Conservation (phyloP, 2,329 filamentous ascomycete species). For the Penicillium sp. region DNA sequence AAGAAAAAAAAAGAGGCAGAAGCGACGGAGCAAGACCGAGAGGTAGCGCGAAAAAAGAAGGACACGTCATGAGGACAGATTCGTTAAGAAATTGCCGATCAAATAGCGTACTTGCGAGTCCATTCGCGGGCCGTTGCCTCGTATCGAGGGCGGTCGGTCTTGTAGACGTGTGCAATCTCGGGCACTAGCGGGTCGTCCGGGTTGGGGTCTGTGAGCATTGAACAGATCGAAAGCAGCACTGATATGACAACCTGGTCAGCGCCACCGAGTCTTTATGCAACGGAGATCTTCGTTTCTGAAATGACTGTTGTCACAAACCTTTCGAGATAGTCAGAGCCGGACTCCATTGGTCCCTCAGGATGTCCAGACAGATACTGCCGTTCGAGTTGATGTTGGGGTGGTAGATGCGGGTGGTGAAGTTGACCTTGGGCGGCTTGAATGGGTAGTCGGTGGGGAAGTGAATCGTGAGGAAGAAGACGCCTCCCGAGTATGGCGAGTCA, state of each 20-base stretch:
- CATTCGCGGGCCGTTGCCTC: constrained; percentile 96
- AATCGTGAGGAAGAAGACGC: constrained; percentile 98
- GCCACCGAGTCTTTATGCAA: too few relatives aligned
- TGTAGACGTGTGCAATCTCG: constrained; percentile 99
- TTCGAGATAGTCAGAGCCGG: constrained; percentile 97
- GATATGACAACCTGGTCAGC: too few relatives aligned
- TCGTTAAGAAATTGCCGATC: constrained; percentile 37
- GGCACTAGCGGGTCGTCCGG: constrained; percentile 97
- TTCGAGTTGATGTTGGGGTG: constrained; percentile 99
- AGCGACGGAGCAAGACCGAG: constrained; percentile 10
- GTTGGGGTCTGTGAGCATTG: constrained; percentile 99
- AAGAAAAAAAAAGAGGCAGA: constrained; percentile 20
- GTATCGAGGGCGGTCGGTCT: constrained; percentile 93
- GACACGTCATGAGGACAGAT: constrained; percentile 25
- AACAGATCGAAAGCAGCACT: constrained; percentile 99
- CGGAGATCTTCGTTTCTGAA: too few relatives aligned
- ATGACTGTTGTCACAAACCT: too few relatives aligned
- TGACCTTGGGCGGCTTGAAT: constrained; percentile 99
- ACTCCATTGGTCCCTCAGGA: constrained; percentile 98
- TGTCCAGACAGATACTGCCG: constrained; percentile 98
- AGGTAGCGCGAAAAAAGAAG: constrained; percentile 23
- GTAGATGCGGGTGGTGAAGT: constrained; percentile 99
- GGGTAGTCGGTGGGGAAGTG: constrained; percentile 99
- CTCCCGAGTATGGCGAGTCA: constrained; percentile 96
- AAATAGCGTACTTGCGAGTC: constrained; percentile 99